Percentiles rank a stretch among this genome's conserved stretches.
Conservation (phyloP, 306 rosid species). For the Prunus armeniaca region DNA sequence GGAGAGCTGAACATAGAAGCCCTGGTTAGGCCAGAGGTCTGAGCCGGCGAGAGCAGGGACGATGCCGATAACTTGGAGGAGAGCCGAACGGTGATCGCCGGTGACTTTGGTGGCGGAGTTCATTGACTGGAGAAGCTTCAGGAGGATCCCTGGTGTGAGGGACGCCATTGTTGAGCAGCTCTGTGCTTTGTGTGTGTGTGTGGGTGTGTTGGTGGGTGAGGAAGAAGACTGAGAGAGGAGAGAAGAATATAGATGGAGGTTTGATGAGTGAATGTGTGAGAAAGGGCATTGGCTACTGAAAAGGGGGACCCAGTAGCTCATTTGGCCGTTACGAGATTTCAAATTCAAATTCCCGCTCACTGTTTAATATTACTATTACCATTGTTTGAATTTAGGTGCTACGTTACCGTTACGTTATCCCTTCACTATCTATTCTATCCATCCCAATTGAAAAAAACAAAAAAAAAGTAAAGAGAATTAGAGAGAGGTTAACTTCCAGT, state of each 20-base stretch:
- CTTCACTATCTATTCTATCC: neutral
- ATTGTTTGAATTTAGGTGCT: constrained; percentile 10
- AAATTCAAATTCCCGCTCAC: constrained; percentile 36
- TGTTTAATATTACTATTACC: neutral
- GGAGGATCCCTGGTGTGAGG: constrained; percentile 76
- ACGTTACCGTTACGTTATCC: constrained; percentile 27
- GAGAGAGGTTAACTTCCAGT: neutral
- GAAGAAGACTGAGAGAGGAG: neutral
- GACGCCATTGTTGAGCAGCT: constrained; percentile 63
- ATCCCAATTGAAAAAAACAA: neutral
- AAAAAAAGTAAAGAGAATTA: neutral
- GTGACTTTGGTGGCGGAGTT: constrained; percentile 79
- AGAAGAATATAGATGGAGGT: neutral
- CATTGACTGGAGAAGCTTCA: constrained; percentile 80
- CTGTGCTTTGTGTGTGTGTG: neutral
- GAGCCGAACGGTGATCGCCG: constrained; percentile 97
- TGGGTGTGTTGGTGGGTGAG: no score
- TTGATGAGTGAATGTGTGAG: neutral
- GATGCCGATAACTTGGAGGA: constrained; percentile 86
- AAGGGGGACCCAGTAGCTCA: neutral
- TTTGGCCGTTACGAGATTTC: constrained; percentile 35
- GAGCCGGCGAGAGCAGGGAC: constrained; percentile 87
- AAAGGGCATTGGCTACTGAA: neutral
- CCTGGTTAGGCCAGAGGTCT: constrained; percentile 84
- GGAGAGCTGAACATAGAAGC: constrained; percentile 89